These are phyloP conservation scores for Mycocentrospora acerina DNA, from an alignment of 2,329 filamentous ascomycete genomes.

Conservation along the genomic window DNA sequence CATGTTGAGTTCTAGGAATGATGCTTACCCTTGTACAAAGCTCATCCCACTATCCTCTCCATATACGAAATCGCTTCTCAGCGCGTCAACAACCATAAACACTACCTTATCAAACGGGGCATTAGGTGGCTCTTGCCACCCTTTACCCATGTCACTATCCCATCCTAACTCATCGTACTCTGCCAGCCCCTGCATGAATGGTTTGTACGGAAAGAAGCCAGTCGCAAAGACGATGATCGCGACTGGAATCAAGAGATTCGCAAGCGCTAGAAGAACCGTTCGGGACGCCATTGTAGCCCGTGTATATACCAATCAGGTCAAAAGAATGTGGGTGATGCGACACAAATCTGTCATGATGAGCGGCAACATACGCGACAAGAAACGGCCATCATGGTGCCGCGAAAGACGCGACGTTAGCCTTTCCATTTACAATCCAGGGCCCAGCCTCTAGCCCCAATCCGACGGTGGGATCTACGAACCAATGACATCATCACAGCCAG, in stretches of 20 bases:
- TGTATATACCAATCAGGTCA: slow-evolving; percentile 4
- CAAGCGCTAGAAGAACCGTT: slow-evolving; percentile 56
- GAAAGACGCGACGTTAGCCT: slow-evolving; percentile 24
- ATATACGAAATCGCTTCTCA: slow-evolving; percentile 91
- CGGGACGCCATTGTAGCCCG: slow-evolving; percentile 24
- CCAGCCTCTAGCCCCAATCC: slow-evolving; percentile 22
- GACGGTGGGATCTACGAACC: slow-evolving; percentile 19
- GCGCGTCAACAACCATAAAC: slow-evolving; percentile 97
- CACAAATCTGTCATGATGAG: slow-evolving; percentile 6
- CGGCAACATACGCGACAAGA: slow-evolving; percentile 8
- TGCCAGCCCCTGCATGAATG: slow-evolving; percentile 83
- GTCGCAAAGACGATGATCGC: slow-evolving; percentile 72
- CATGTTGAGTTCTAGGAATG: neutral
- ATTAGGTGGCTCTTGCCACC: slow-evolving; percentile 50
- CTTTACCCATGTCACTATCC: slow-evolving; percentile 38
- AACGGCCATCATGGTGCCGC: slow-evolving; percentile 21
- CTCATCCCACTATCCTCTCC: slow-evolving; percentile 75
- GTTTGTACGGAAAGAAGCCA: slow-evolving; percentile 98
- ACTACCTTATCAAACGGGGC: slow-evolving; percentile 85
- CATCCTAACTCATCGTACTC: slow-evolving; percentile 60
- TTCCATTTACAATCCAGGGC: slow-evolving; percentile 28
- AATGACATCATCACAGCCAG: slow-evolving; percentile 37
- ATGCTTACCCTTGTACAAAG: slow-evolving; percentile 78
- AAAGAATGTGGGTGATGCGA: neutral
- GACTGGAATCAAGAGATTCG: slow-evolving; percentile 76